Evolutionary conservation across 495 filamentous ascomycete genomes (phyloP).

Genomic region (Aspergillus panamensis): DNA sequence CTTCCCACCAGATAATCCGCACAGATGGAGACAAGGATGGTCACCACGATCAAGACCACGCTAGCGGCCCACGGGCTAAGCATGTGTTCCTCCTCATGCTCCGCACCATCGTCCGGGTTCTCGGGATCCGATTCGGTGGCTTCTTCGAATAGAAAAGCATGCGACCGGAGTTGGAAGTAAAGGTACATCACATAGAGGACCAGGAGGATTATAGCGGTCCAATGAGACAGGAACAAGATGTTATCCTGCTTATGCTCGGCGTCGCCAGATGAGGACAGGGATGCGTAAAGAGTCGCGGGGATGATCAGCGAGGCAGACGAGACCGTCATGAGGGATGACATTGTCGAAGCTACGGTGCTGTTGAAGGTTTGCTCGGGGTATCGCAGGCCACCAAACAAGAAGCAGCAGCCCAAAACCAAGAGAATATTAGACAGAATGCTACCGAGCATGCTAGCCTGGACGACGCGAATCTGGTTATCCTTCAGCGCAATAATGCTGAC

Average conservation of each 20-base stretch:
- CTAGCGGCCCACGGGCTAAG: constrained; percentile 69
- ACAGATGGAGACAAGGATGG: constrained; percentile 80
- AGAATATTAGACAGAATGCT: constrained; percentile 95
- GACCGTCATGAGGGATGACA: constrained; percentile 93
- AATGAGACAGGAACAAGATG: constrained; percentile 81
- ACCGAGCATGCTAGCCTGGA: constrained; percentile 96
- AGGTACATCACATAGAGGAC: constrained; percentile 88
- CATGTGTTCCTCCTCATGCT: constrained; percentile 56
- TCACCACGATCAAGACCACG: constrained; percentile 69
- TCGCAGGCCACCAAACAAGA: constrained; percentile 77
- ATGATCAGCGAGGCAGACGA: constrained; percentile 90
- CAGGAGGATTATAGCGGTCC: constrained; percentile 85
- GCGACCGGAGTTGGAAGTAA: constrained; percentile 82
- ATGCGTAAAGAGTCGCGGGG: constrained; percentile 74
- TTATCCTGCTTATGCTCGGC: constrained; percentile 36
- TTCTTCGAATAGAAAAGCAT: constrained; percentile 75
- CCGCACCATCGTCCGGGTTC: constrained; percentile 33
- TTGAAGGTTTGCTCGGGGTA: constrained; percentile 75
- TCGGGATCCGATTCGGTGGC: constrained; percentile 40
- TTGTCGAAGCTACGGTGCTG: constrained; percentile 84
- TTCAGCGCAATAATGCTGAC: constrained; percentile 90
- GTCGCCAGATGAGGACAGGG: constrained; percentile 34
- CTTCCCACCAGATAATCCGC: constrained; percentile 92
- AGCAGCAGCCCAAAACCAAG: constrained; percentile 94
- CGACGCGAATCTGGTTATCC: constrained; percentile 85